These are phyloP conservation scores for Cyberlindnera mississippiensis DNA, from an alignment of 805 yeast species.

Conservation along the genomic window DNA sequence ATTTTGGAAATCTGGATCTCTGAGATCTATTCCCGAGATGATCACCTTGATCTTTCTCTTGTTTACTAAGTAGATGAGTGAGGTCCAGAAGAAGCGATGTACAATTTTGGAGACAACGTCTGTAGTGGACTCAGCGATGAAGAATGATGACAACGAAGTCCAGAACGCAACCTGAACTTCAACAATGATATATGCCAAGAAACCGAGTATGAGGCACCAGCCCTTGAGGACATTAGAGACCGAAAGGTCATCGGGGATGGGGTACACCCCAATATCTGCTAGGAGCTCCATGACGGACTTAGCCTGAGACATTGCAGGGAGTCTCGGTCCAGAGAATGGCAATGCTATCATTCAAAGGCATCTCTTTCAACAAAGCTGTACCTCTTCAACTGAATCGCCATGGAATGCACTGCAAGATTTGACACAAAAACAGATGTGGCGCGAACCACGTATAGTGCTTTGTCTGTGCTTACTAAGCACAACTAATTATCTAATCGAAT, in stretches of 20 bases:
- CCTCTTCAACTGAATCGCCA: too few species aligned
- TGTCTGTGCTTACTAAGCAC: too few species aligned
- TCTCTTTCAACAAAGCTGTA: too few species aligned
- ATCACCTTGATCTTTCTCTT: conserved; percentile 26
- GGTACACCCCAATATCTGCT: conserved; percentile 21
- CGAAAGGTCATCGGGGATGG: conserved; percentile 19
- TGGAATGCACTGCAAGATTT: not conserved
- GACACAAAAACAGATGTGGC: conserved; percentile 1
- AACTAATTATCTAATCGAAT: too few species aligned
- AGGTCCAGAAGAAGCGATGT: conserved; percentile 19
- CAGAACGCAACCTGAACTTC: conserved; percentile 11
- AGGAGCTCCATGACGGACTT: conserved; percentile 15
- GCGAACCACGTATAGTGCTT: not conserved
- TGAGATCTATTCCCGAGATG: conserved; percentile 26
- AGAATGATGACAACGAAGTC: conserved; percentile 1
- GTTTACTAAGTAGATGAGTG: conserved; percentile 19
- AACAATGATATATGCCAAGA: conserved; percentile 9
- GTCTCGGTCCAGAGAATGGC: not conserved
- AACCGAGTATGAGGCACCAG: conserved; percentile 16
- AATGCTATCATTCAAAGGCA: too few species aligned
- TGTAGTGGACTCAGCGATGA: conserved; percentile 7
- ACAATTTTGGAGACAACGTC: not conserved
- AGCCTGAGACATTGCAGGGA: conserved; percentile 2
- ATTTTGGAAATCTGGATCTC: conserved; percentile 18
- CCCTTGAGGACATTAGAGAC: conserved; percentile 19